Evolutionary conservation across 768 basidiomycete genomes (phyloP).

Genomic region (Tubosaeta sp.): DNA sequence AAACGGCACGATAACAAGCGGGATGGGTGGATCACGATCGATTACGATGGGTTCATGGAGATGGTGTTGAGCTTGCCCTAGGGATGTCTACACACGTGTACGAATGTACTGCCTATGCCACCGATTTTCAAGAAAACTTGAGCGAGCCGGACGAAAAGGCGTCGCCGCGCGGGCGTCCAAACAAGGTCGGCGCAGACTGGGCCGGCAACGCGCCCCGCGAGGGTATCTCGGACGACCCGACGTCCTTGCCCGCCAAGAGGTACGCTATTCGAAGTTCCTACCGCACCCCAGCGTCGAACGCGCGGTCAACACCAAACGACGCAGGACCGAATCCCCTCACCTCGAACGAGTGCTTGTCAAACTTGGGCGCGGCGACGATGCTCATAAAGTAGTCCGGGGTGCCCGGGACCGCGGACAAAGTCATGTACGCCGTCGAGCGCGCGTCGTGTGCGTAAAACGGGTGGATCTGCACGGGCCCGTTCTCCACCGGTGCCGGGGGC

Average conservation of each 20-base stretch:
- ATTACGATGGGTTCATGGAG: conserved; percentile 53
- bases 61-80: conserved; percentile 45
- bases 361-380: conserved; percentile 36
- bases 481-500: conserved; percentile 5
- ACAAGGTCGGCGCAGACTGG: conserved; percentile 18
- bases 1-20: conserved; percentile 58
- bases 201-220: conserved; percentile 22
- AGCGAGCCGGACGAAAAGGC: conserved; percentile 26
- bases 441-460: conserved; percentile 27
- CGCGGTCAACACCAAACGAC: background rate
- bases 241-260: conserved; percentile 39
- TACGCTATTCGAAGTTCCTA: conserved; percentile 53
- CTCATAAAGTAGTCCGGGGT: conserved; percentile 33
- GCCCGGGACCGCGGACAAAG: conserved; percentile 5
- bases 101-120: conserved; percentile 6
- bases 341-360: conserved; percentile 46
- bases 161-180: conserved; percentile 31
- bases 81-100: conserved; percentile 5
- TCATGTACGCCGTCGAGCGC: conserved; percentile 19
- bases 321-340: conserved; percentile 21
- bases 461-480: background rate
- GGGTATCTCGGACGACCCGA: conserved; percentile 38
- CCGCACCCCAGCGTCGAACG: background rate
- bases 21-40: conserved; percentile 50
- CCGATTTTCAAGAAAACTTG: conserved; percentile 9